phyloP scores from a whole-genome alignment of 768 basidiomycete genomes.

The Arthromyces matolae region DNA sequence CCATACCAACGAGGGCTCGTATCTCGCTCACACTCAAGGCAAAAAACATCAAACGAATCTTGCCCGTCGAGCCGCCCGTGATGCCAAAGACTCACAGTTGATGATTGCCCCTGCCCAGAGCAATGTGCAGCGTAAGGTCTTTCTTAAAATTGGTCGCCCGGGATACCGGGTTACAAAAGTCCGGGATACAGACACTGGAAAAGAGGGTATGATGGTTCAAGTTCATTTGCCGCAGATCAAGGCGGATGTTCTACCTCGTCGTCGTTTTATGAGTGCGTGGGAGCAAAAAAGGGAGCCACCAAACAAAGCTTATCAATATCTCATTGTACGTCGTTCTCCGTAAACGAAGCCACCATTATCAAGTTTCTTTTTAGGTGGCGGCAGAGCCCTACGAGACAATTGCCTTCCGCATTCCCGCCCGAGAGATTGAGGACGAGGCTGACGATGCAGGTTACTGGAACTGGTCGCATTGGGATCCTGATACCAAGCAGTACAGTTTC shows the following conservation, averaged over 20 bases:
- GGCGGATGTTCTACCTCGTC: slow-evolving; percentile 73
- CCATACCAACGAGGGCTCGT: slow-evolving; percentile 99
- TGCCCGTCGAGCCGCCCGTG: slow-evolving; percentile 93
- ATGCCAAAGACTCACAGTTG: slow-evolving; percentile 90
- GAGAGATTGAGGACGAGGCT: slow-evolving; percentile 94
- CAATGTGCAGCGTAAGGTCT: slow-evolving; percentile 85
- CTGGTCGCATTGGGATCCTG: slow-evolving; percentile 99
- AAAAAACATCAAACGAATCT: slow-evolving; percentile 99
- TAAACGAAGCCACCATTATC: slow-evolving; percentile 20
- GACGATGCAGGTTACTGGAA: slow-evolving; percentile 90
- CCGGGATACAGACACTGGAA: slow-evolving; percentile 82
- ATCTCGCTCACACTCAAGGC: slow-evolving; percentile 98
- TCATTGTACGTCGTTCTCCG: slow-evolving; percentile 66
- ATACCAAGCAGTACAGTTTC: slow-evolving; percentile 97
- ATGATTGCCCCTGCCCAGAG: slow-evolving; percentile 83
- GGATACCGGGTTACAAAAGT: slow-evolving; percentile 97
- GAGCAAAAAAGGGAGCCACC: slow-evolving; percentile 95
- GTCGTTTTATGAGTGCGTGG: slow-evolving; percentile 96
- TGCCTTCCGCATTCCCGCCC: slow-evolving; percentile 96
- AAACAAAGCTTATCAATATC: slow-evolving; percentile 95
- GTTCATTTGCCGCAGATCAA: slow-evolving; percentile 95
- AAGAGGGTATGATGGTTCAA: slow-evolving; percentile 97
- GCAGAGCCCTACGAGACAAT: slow-evolving; percentile 99
- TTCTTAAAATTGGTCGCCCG: slow-evolving; percentile 95
- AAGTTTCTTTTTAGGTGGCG: slow-evolving; percentile 69